Conservation (phyloP, 169 alveolate species). For the Blepharisma undulans region DNA sequence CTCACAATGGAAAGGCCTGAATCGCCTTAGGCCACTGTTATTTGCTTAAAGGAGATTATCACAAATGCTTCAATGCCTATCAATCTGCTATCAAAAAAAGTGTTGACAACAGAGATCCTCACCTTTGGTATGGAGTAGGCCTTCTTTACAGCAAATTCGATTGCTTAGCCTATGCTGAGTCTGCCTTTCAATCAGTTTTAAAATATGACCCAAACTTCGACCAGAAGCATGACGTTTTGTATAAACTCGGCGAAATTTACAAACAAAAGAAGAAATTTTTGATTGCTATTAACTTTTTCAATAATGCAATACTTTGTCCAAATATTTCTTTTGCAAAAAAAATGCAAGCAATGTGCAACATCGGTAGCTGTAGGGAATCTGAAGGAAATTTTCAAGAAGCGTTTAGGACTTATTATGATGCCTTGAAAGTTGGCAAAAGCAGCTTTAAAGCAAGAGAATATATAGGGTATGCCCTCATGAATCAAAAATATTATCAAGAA, state of each 20-base stretch:
- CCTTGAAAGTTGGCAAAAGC: conserved; percentile 45
- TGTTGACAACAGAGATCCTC: conserved; percentile 61
- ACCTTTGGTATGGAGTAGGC: conserved; percentile 73
- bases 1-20: conserved; percentile 71
- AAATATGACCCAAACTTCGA: conserved; percentile 63
- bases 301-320: conserved; percentile 49
- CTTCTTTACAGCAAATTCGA: conserved; percentile 68
- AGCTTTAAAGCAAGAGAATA: conserved; percentile 53
- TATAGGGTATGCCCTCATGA: conserved; percentile 51
- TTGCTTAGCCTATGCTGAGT: conserved; percentile 63
- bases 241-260: conserved; percentile 53
- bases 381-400: conserved; percentile 50
- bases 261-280: conserved; percentile 54
- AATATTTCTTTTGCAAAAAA: conserved; percentile 51
- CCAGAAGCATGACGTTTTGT: conserved; percentile 62
- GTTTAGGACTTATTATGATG: conserved; percentile 51
- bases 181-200: conserved; percentile 64
- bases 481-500: conserved; percentile 19
- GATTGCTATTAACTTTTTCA: conserved; percentile 55
- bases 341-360: conserved; percentile 57
- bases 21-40: conserved; percentile 75
- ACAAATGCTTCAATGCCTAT: conserved; percentile 64
- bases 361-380: conserved; percentile 60
- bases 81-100: conserved; percentile 61
- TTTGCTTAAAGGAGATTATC: conserved; percentile 58